Evolutionary conservation across 805 yeast species (phyloP).

Genomic region (Hanseniaspora valbyensis): DNA sequence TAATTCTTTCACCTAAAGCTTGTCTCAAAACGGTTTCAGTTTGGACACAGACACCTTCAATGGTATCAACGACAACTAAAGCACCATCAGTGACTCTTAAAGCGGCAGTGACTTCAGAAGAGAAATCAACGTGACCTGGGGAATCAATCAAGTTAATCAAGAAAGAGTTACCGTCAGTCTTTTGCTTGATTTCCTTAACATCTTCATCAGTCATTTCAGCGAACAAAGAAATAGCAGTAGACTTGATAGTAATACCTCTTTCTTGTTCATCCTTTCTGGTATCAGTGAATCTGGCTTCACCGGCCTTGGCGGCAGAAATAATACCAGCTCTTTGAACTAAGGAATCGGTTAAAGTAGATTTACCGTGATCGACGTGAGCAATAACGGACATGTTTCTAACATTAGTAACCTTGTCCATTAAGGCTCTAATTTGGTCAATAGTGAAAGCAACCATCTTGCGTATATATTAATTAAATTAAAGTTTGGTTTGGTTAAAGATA

Average conservation of each 20-base stretch:
- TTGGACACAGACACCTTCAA: conserved; percentile 99
- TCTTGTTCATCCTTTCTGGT: conserved; percentile 99
- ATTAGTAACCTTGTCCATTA: conserved; percentile 99
- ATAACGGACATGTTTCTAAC: conserved; percentile 99
- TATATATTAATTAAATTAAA: conserved; percentile 7
- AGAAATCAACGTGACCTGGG: conserved; percentile 99
- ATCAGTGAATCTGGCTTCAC: conserved; percentile 99
- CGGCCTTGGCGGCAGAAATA: conserved; percentile 98
- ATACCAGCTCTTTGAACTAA: conserved; percentile 99
- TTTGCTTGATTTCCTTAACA: conserved; percentile 81
- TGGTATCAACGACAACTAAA: conserved; percentile 96
- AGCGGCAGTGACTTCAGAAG: conserved; percentile 99
- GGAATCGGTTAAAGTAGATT: conserved; percentile 97
- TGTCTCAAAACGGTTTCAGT: conserved; percentile 99
- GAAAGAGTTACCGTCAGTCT: conserved; percentile 81
- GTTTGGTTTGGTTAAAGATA: conserved; percentile 21
- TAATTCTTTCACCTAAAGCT: conserved; percentile 97
- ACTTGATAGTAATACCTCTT: conserved; percentile 99
- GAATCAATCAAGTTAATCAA: conserved; percentile 97
- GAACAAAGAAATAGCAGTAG: conserved; percentile 94
- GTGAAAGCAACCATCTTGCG: conserved; percentile 39
- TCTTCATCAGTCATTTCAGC: conserved; percentile 72
- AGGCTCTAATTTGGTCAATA: conserved; percentile 88
- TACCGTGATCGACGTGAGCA: conserved; percentile 99
- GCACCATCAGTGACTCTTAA: conserved; percentile 99